A percentile compares a stretch with the other conserved stretches of the same genome.
Conservation (phyloP, 257 asterid genomes). For the Lavandula angustifolia region DNA sequence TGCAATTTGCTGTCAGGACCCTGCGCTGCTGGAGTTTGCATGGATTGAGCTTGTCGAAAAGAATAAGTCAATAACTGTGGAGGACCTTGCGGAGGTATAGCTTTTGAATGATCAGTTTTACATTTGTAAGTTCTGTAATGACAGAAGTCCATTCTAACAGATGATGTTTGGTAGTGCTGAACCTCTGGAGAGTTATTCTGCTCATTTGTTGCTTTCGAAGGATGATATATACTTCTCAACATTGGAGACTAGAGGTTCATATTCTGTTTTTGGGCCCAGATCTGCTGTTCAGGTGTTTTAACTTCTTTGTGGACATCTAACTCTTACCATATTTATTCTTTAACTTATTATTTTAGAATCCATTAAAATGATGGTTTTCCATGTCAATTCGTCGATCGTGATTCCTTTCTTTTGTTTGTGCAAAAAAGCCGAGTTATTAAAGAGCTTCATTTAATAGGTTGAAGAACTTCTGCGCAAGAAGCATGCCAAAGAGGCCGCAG, state of each 20-base stretch:
- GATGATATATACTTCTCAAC: conserved; percentile 75
- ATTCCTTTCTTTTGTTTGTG: conserved; percentile 25
- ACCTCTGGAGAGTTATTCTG: conserved; percentile 91
- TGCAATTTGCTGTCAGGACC: conserved; percentile 60
- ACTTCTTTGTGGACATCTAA: conserved; percentile 13
- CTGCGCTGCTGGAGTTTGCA: conserved; percentile 85
- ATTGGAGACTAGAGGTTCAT: conserved; percentile 65
- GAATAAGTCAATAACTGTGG: conserved; percentile 68
- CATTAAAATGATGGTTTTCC: conserved; percentile 21
- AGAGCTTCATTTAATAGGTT: conserved; percentile 53
- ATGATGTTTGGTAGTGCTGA: conserved; percentile 95
- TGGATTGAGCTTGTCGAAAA: conserved; percentile 96
- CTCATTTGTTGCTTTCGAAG: conserved; percentile 77
- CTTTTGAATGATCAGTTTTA: conserved; percentile 27
- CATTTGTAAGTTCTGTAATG: conserved; percentile 41
- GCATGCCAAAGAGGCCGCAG: conserved; percentile 72
- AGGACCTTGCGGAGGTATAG: conserved; percentile 88
- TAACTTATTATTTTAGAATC: neutral
- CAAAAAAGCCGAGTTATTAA: conserved; percentile 14
- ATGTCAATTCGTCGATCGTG: conserved; percentile 15
- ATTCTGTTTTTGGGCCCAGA: conserved; percentile 86
- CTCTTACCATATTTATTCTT: conserved; percentile 16
- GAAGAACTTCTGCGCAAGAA: conserved; percentile 75
- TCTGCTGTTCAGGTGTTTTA: conserved; percentile 66
- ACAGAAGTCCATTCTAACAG: conserved; percentile 60